phyloP scores from a whole-genome alignment of 2,329 filamentous ascomycete genomes.

The Canariomyces notabilis region DNA sequence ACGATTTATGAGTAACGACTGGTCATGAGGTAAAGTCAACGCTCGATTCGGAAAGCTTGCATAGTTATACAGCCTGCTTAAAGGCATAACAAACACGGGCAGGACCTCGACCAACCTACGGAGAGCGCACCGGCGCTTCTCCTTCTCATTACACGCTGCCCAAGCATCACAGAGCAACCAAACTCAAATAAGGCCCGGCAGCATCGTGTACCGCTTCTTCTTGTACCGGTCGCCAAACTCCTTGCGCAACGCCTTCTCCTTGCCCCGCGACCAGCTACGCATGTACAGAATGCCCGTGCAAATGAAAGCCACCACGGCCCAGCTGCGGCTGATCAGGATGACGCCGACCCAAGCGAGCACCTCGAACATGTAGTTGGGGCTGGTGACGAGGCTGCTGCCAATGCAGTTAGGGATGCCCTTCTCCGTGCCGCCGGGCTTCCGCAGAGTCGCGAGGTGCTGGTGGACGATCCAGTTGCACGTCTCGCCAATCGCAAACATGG shows the following conservation, averaged over 20 bases:
- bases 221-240: conserved; percentile 93
- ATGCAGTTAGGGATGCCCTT: conserved; percentile 82
- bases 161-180: neutral
- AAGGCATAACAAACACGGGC: neutral
- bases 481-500: conserved; percentile 73
- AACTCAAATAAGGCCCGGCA: conserved; percentile 70
- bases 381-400: conserved; percentile 82
- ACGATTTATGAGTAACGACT: neutral
- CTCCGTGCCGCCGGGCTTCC: conserved; percentile 74
- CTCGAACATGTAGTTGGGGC: conserved; percentile 97
- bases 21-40: neutral
- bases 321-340: conserved; percentile 72
- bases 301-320: conserved; percentile 73
- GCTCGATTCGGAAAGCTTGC: too few relatives aligned
- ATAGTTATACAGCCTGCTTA: neutral
- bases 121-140: neutral
- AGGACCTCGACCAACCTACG: neutral
- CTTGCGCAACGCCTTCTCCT: conserved; percentile 83
- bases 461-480: conserved; percentile 76
- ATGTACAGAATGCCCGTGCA: conserved; percentile 70
- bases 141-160: neutral
- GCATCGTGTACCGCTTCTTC: conserved; percentile 81
- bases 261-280: conserved; percentile 82
- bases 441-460: conserved; percentile 69
- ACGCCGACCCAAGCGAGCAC: conserved; percentile 80